Conservation (phyloP, 768 basidiomycete genomes). For the Psilocybe azurescens region DNA sequence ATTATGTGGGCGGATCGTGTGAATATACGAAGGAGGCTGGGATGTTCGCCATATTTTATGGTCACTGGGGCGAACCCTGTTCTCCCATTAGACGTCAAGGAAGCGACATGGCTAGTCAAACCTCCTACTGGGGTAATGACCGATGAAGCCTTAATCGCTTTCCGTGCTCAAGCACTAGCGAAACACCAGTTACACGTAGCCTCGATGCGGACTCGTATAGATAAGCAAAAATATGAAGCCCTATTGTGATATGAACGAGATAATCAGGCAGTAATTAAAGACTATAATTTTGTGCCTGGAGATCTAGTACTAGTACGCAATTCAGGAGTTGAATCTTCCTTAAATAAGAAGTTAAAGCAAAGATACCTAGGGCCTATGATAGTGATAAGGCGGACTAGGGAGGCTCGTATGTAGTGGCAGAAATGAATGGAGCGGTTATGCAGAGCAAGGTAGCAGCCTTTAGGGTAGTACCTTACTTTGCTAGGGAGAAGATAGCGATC, state of each 20-base stretch:
- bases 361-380: no score
- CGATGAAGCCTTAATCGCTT: slow-evolving; percentile 23
- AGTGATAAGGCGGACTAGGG: no score
- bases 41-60: slow-evolving; percentile 34
- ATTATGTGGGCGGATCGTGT: slow-evolving; percentile 39
- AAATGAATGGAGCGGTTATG: no score
- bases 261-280: slow-evolving; percentile 4
- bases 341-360: no score
- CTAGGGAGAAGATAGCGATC: no score
- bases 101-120: slow-evolving; percentile 30
- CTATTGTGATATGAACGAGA: slow-evolving; percentile 8
- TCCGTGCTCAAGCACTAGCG: slow-evolving; percentile 21
- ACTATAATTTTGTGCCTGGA: slow-evolving; percentile 33
- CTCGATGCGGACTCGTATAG: slow-evolving; percentile 16
- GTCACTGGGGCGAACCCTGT: slow-evolving; percentile 32
- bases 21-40: slow-evolving; percentile 24
- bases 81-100: slow-evolving; percentile 28
- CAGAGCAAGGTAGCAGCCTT: no score
- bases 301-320: slow-evolving; percentile 40
- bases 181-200: slow-evolving; percentile 26
- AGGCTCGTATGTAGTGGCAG: no score
- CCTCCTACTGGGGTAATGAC: slow-evolving; percentile 15
- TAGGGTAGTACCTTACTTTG: no score
- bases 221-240: neutral
- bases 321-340: slow-evolving; percentile 30